A percentile compares a stretch with the other conserved stretches of the same genome.
These are phyloP conservation scores for Taxawa tesnikishii DNA, from an alignment of 2,329 filamentous ascomycete species.

Conservation along the genomic window DNA sequence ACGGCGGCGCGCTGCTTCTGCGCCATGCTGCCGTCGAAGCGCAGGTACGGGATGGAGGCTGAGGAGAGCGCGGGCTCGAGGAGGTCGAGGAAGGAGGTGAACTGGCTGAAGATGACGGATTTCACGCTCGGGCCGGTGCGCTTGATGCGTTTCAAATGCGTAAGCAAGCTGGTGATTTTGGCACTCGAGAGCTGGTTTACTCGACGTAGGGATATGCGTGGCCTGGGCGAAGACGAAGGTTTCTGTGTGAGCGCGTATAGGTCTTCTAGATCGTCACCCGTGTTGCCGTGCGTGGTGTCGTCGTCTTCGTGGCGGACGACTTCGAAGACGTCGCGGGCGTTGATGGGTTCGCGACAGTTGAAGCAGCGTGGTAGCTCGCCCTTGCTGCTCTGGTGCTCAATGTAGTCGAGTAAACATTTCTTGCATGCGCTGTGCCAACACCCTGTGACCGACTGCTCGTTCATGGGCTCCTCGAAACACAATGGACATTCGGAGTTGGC, in stretches of 20 bases:
- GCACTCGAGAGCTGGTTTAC: constrained; percentile 63
- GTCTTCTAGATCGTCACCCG: constrained; percentile 16
- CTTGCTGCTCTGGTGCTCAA: constrained; percentile 72
- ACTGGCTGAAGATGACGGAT: constrained; percentile 91
- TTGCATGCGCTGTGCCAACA: constrained; percentile 98
- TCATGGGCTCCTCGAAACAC: constrained; percentile 91
- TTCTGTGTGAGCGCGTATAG: constrained; percentile 25
- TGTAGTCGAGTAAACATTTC: constrained; percentile 79
- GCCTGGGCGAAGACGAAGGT: constrained; percentile 23
- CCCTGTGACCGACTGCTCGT: constrained; percentile 83
- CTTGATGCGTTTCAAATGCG: constrained; percentile 58
- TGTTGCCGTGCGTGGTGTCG: constrained; percentile 21
- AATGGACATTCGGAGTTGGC: constrained; percentile 84
- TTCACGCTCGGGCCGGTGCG: constrained; percentile 59
- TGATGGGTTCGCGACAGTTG: constrained; percentile 76
- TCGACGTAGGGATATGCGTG: constrained; percentile 48
- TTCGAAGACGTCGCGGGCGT: constrained; percentile 76
- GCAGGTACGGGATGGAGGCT: constrained; percentile 65
- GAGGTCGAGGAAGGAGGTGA: constrained; percentile 88
- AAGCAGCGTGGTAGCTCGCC: constrained; percentile 72
- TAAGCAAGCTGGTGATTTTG: constrained; percentile 73
- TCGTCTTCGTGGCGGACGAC: constrained; percentile 64
- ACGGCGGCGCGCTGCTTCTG: constrained; percentile 76
- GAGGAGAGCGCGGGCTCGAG: constrained; percentile 69
- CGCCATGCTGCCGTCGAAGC: constrained; percentile 80